Conservation (phyloP, 2,329 filamentous ascomycete genomes). For the Mollisia scopiformis region DNA sequence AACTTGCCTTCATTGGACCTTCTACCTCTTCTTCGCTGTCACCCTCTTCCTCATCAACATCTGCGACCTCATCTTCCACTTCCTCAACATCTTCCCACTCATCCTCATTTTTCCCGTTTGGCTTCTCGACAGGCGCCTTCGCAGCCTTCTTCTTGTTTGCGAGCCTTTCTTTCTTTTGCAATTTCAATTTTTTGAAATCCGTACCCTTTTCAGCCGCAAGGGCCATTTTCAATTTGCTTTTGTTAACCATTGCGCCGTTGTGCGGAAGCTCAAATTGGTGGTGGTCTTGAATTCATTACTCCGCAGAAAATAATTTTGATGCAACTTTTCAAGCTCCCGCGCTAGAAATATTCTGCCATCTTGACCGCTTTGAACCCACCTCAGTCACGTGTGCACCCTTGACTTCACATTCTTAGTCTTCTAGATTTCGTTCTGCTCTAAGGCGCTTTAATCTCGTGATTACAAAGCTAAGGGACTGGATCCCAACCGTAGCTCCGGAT, state of each 20-base stretch:
- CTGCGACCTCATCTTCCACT: slow-evolving; percentile 27
- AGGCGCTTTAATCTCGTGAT: too few relatives aligned
- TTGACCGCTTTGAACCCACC: background rate
- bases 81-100: slow-evolving; percentile 47
- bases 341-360: slow-evolving; percentile 2
- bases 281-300: background rate
- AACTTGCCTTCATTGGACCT: slow-evolving; percentile 28
- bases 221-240: slow-evolving; percentile 54
- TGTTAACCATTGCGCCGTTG: slow-evolving; percentile 35
- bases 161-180: slow-evolving; percentile 40
- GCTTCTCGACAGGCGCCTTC: slow-evolving; percentile 42
- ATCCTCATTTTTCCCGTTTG: slow-evolving; percentile 37
- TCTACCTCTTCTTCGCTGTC: slow-evolving; percentile 41
- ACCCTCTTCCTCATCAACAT: slow-evolving; percentile 37
- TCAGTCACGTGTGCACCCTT: background rate
- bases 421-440: too few relatives aligned
- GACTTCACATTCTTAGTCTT: background rate
- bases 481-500: too few relatives aligned
- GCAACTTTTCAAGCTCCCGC: slow-evolving; percentile 10
- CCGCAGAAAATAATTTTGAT: slow-evolving; percentile 4
- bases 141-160: slow-evolving; percentile 51
- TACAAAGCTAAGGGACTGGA: too few relatives aligned
- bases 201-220: slow-evolving; percentile 57
- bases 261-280: background rate
- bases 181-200: slow-evolving; percentile 51